phyloP scores from a whole-genome alignment of 2,329 filamentous ascomycete genomes.

The Aureobasidium sp. region DNA sequence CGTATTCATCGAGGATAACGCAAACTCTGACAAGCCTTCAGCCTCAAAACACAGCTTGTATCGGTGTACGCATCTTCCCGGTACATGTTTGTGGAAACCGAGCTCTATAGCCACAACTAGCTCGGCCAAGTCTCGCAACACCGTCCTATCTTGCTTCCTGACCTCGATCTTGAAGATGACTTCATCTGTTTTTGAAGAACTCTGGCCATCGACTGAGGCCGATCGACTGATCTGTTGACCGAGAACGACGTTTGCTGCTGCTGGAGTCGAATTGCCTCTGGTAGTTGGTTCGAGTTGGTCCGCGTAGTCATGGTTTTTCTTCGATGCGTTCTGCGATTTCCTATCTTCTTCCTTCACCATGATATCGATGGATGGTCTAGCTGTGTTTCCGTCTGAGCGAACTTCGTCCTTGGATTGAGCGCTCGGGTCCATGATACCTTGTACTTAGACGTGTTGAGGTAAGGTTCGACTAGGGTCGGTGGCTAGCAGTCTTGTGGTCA shows the following conservation, averaged over 20 bases:
- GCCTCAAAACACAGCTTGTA: background rate
- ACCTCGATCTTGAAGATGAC: background rate
- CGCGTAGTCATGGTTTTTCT: no score
- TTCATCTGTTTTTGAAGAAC: background rate
- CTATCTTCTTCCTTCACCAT: background rate
- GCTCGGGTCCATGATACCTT: background rate
- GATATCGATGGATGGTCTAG: background rate
- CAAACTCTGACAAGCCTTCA: background rate
- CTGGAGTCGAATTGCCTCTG: background rate
- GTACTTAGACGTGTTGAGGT: background rate
- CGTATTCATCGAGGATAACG: background rate
- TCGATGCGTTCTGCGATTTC: background rate
- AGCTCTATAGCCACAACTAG: background rate
- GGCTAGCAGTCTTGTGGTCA: background rate
- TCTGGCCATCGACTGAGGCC: background rate
- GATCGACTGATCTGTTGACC: background rate
- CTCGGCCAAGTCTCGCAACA: background rate
- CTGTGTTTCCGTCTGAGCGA: background rate
- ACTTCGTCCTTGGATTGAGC: background rate
- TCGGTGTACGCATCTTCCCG: background rate
- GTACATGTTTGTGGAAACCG: background rate
- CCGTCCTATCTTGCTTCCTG: background rate
- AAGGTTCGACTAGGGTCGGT: background rate
- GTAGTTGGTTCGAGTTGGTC: background rate
- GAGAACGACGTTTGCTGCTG: background rate